Conservation (phyloP, 345 rosid genomes). For the Lepidium sativum region DNA sequence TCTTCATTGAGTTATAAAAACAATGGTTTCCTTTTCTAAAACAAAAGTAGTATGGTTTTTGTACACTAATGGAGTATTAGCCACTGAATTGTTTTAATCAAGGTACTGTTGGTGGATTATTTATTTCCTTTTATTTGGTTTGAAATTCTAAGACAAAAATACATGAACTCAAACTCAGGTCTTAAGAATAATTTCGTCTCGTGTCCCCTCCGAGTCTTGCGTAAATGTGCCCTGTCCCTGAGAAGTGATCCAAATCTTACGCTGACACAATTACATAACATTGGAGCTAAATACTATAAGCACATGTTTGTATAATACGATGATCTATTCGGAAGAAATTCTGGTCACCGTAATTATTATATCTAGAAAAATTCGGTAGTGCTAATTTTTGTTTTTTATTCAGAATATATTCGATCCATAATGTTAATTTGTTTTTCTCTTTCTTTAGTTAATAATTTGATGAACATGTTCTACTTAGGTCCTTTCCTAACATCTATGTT, state of each 20-base stretch:
- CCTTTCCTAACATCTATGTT: no score
- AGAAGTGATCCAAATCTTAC: conserved; percentile 17
- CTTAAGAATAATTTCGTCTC: not conserved
- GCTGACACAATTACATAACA: conserved; percentile 1
- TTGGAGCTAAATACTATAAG: not conserved
- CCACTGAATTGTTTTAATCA: not conserved
- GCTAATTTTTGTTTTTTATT: no score
- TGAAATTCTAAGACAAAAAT: not conserved
- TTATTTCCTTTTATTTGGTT: not conserved
- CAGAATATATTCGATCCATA: no score
- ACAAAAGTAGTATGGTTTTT: conserved; percentile 1
- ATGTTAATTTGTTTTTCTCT: no score
- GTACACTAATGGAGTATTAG: conserved; percentile 20
- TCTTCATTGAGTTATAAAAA: conserved; percentile 19
- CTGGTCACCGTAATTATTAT: no score
- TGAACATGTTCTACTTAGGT: no score
- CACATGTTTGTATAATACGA: not conserved
- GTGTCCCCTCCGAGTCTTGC: not conserved
- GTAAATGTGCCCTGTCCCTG: not conserved
- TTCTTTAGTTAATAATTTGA: no score
- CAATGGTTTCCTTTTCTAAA: not conserved
- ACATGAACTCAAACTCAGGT: not conserved
- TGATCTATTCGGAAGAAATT: no score
- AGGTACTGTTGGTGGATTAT: not conserved
- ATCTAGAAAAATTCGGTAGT: no score